Conservation (phyloP, 371 early-diverging fungal genomes). For the Syncephalis plumigaleata region DNA sequence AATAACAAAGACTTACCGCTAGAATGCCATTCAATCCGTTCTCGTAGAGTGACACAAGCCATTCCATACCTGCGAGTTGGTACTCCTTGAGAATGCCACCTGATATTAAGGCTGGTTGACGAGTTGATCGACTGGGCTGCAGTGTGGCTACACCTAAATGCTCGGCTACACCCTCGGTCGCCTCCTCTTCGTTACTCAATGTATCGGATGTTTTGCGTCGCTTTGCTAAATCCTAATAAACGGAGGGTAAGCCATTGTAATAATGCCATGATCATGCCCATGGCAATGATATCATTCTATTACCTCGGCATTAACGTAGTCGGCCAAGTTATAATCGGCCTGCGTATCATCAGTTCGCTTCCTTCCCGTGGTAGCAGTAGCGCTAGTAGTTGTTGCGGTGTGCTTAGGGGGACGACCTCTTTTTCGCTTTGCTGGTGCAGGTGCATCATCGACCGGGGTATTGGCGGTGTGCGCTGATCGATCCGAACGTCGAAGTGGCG, state of each 20-base stretch:
- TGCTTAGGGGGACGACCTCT: no score
- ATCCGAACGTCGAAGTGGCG: not conserved
- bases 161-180: constrained; percentile 3
- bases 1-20: constrained; percentile 20
- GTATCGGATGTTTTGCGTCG: not conserved
- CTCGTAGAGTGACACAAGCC: constrained; percentile 94
- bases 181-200: not conserved
- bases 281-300: not conserved
- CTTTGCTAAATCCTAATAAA: constrained; percentile 1
- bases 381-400: no score
- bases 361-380: constrained; percentile 11
- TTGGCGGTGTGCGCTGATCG: constrained; percentile 8
- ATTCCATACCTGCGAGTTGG: constrained; percentile 95
- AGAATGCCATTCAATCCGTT: constrained; percentile 96
- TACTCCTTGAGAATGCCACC: constrained; percentile 83
- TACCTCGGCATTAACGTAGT: constrained; percentile 36
- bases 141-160: constrained; percentile 1
- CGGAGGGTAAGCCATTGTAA: no score
- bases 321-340: constrained; percentile 28
- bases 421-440: not conserved
- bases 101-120: constrained; percentile 64
- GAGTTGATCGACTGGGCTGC: constrained; percentile 18
- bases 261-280: not conserved
- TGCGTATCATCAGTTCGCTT: constrained; percentile 14
- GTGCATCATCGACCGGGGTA: not conserved